A percentile compares a stretch with the other conserved stretches of the same genome.
phyloP scores from a whole-genome alignment of 805 yeast species.

The Hanseniaspora occidentalis region DNA sequence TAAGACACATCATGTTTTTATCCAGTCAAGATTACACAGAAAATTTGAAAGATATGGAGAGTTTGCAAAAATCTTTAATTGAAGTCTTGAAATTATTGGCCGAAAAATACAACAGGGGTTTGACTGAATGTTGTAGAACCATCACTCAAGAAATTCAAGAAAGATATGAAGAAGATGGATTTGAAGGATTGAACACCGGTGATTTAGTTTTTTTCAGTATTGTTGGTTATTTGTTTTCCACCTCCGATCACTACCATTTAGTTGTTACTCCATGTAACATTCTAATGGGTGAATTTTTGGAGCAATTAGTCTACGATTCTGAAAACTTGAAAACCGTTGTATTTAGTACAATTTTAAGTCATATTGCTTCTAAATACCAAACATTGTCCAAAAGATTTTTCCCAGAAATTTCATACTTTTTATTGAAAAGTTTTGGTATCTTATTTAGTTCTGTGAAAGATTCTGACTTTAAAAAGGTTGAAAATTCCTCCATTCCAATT shows the following conservation, averaged over 20 bases:
- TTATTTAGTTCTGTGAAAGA: conserved; percentile 28
- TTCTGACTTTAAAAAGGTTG: conserved; percentile 1
- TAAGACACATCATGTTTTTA: conserved; percentile 47
- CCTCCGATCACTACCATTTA: conserved; percentile 91
- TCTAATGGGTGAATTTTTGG: conserved; percentile 57
- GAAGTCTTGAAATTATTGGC: conserved; percentile 43
- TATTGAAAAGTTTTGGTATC: conserved; percentile 37
- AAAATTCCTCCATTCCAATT: conserved; percentile 9
- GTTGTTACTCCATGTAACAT: conserved; percentile 77
- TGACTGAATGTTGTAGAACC: conserved; percentile 51
- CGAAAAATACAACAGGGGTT: conserved; percentile 47
- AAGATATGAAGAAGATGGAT: conserved; percentile 30
- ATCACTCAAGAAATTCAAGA: conserved; percentile 43
- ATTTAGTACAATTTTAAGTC: conserved; percentile 56
- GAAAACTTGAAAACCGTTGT: conserved; percentile 30
- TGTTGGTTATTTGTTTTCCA: conserved; percentile 72
- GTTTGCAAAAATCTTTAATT: conserved; percentile 31
- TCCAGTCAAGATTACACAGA: conserved; percentile 18
- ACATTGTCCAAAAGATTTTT: conserved; percentile 63
- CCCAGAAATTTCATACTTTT: conserved; percentile 63
- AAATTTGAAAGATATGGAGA: conserved; percentile 25
- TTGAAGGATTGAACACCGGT: conserved; percentile 26
- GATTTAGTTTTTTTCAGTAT: conserved; percentile 60
- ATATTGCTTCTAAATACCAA: conserved; percentile 59
- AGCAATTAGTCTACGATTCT: conserved; percentile 32